Percentiles rank a stretch among this genome's conserved stretches.
These are phyloP conservation scores for Polygonum aviculare DNA, from an alignment of 148 eudicot species.

Conservation along the genomic window DNA sequence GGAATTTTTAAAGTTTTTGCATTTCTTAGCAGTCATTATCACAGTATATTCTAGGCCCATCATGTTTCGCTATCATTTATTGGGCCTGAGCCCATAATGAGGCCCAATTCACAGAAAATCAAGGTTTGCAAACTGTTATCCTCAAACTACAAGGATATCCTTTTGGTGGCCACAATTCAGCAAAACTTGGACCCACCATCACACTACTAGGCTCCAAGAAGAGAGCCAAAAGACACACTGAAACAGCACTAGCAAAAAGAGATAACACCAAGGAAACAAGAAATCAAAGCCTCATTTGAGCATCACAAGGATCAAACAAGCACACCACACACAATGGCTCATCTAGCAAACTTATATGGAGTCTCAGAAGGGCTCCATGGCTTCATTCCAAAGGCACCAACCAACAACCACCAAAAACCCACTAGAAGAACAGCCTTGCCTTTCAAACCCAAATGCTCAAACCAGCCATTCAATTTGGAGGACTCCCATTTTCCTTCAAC, in stretches of 20 bases:
- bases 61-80: neutral
- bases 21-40: neutral
- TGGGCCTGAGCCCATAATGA: neutral
- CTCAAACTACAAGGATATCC: conserved; percentile 27
- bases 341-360: conserved; percentile 40
- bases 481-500: conserved; percentile 8
- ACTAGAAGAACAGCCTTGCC: conserved; percentile 14
- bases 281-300: neutral
- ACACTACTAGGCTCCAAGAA: neutral
- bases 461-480: neutral
- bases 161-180: conserved; percentile 47
- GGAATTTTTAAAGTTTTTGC: neutral
- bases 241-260: neutral
- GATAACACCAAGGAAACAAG: neutral
- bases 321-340: conserved; percentile 34
- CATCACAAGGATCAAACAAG: neutral
- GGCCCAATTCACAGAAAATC: neutral
- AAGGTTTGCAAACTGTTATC: neutral
- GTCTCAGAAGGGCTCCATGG: conserved; percentile 32
- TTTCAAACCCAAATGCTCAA: conserved; percentile 11
- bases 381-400: conserved; percentile 31
- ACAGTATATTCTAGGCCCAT: neutral
- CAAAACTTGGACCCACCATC: neutral
- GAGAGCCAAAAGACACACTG: neutral
- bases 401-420: conserved; percentile 11